phyloP scores from a whole-genome alignment of 1,284 basidiomycete species.

The Malassezia equina region DNA sequence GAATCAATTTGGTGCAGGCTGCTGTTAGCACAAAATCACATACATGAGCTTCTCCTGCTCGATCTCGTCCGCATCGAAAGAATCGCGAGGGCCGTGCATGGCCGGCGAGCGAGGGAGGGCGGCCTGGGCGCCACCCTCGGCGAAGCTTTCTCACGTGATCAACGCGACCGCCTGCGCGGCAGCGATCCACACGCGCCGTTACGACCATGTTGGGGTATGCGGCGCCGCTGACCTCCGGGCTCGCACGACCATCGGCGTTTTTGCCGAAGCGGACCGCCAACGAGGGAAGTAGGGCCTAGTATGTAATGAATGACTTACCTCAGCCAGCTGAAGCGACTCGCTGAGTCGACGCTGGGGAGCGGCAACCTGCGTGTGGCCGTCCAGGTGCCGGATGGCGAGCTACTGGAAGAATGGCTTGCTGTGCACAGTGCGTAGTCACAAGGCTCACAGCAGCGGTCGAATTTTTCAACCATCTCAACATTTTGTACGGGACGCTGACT shows the following conservation, averaged over 20 bases:
- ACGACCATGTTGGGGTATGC: slow-evolving; percentile 13
- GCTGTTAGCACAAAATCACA: slow-evolving; percentile 1
- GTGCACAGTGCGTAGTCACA: slow-evolving; percentile 38
- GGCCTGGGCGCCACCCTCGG: background rate
- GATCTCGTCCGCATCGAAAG: slow-evolving; percentile 1
- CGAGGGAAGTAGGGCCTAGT: slow-evolving; percentile 13
- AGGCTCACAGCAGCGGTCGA: slow-evolving; percentile 33
- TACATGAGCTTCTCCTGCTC: slow-evolving; percentile 16
- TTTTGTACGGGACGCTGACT: slow-evolving; percentile 47
- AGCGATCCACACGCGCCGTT: background rate
- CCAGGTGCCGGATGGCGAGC: slow-evolving; percentile 43
- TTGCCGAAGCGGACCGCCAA: background rate
- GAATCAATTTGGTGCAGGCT: slow-evolving; percentile 13
- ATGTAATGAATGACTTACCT: background rate
- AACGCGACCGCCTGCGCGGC: background rate
- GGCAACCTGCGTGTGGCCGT: slow-evolving; percentile 45
- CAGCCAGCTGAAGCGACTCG: slow-evolving; percentile 80
- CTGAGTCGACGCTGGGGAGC: slow-evolving; percentile 79
- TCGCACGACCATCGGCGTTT: slow-evolving; percentile 7
- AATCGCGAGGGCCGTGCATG: background rate
- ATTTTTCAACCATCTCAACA: slow-evolving; percentile 48
- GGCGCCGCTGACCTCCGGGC: background rate
- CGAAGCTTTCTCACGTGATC: slow-evolving; percentile 10
- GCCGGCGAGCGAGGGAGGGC: background rate
- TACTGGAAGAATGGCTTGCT: slow-evolving; percentile 46